phyloP scores from a whole-genome alignment of 1,139 yeast genomes.

The Hemisphaericaspora xylofermentans region DNA sequence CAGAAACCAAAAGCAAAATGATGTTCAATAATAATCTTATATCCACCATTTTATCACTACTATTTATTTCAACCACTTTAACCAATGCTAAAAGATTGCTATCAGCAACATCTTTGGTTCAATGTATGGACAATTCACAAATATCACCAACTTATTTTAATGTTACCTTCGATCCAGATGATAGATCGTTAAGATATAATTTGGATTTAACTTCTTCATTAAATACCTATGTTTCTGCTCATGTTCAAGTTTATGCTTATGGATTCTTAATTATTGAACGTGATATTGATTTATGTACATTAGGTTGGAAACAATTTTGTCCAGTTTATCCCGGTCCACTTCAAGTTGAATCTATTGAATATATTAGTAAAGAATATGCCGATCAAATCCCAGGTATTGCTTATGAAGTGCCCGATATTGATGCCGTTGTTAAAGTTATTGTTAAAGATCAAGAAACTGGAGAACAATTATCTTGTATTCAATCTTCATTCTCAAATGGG shows the following conservation, averaged over 20 bases:
- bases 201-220: slow-evolving; percentile 64
- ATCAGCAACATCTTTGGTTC: slow-evolving; percentile 65
- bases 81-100: slow-evolving; percentile 39
- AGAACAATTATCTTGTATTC: slow-evolving; percentile 61
- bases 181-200: slow-evolving; percentile 56
- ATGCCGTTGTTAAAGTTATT: slow-evolving; percentile 62
- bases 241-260: slow-evolving; percentile 68
- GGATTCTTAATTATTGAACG: slow-evolving; percentile 64
- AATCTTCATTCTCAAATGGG: slow-evolving; percentile 67
- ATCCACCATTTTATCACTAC: neutral
- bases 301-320: slow-evolving; percentile 79
- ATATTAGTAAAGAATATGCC: slow-evolving; percentile 47
- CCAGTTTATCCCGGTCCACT: slow-evolving; percentile 71
- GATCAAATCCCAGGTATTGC: slow-evolving; percentile 68
- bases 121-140: slow-evolving; percentile 70
- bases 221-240: slow-evolving; percentile 55
- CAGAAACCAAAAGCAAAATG: neutral
- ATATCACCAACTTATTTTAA: slow-evolving; percentile 64
- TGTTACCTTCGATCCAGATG: slow-evolving; percentile 68
- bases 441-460: slow-evolving; percentile 40
- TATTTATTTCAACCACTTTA: neutral
- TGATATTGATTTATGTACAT: slow-evolving; percentile 52
- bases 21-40: neutral
- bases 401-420: slow-evolving; percentile 74
- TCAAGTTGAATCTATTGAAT: slow-evolving; percentile 65